Evolutionary conservation across 345 rosid species (phyloP), one percentile per base, ranked within the genome.

Genomic region (Combretum micranthum): DNA sequence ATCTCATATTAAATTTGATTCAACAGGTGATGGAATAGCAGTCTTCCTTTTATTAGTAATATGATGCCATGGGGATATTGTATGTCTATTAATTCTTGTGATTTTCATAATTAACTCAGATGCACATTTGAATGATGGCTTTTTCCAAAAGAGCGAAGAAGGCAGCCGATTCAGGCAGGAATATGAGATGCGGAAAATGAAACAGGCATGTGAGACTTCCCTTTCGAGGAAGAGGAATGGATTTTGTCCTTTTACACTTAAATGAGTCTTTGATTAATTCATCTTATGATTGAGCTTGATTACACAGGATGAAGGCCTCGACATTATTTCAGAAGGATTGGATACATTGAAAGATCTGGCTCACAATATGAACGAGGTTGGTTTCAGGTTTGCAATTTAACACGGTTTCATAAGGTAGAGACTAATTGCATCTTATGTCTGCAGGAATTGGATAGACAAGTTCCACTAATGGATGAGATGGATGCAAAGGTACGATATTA

Each of bases 371-470:
- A 80, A 75, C 55, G 92, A 88, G 98, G 96, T 84, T 54, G 17
- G 75, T 55, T 61, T 16, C 51, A 48, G 59, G 68, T 50, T 13
- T 3, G 12, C 43, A 51, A 60, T 23, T 16, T 55, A 39, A 44
- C 69, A 39, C 13, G 48, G 18, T 53, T n/a, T 54, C 37, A n/a
- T n/a, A 44, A 26, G 15, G 44, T 48, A 32, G 42, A 17, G 15
- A 32, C 56, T 57, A 26, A 15, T 53, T 64, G 15, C n/a, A 20
- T 61, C 61, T 22, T 15, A 19, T 61, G 14, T 71, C 21, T 55
- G 45, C 80, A 88, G 96, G 93, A 84, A 70, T 50, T 86, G 75
- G 96, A 86, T 45, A 73, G 83, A 72, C 95, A 86, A 78, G 89
- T 83, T 61, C 97, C 90, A 25, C 62, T 86, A 55, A 74, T 84